These are phyloP conservation scores for Didymella exigua DNA, from an alignment of 2,329 filamentous ascomycete species.

Conservation along the genomic window DNA sequence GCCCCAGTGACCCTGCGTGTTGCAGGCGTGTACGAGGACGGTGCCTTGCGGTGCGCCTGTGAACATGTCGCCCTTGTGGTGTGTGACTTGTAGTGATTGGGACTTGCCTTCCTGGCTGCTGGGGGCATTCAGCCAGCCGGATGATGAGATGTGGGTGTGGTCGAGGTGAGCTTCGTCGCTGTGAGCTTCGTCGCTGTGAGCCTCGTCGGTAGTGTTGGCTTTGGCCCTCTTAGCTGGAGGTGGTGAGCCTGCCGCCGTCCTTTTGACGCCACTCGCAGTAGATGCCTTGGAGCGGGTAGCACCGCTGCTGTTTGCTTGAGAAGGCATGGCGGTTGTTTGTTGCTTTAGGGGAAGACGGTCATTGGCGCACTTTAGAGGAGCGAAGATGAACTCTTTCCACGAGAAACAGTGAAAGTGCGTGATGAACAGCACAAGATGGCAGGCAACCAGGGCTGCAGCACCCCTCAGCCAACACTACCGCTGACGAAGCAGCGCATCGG, in stretches of 20 bases:
- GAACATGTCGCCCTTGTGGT: conserved; percentile 58
- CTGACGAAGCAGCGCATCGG: neutral
- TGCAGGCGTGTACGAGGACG: conserved; percentile 65
- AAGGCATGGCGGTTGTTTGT: neutral
- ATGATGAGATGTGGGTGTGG: conserved; percentile 14
- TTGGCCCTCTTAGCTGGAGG: neutral
- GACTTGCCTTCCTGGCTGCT: neutral
- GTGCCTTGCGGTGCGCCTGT: conserved; percentile 53
- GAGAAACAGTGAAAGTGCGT: neutral
- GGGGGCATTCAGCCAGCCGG: neutral
- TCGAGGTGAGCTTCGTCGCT: conserved; percentile 14
- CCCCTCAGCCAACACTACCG: neutral
- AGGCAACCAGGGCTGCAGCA: neutral
- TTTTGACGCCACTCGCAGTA: neutral
- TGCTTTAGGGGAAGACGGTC: neutral
- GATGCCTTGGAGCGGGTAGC: neutral
- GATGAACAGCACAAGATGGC: neutral
- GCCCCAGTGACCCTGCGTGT: conserved; percentile 63
- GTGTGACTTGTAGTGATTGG: conserved; percentile 17
- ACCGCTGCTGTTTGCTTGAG: neutral
- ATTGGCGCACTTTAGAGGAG: neutral
- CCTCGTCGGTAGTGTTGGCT: neutral
- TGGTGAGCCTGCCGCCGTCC: neutral
- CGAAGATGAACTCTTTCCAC: too few relatives aligned
- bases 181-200: conserved; percentile 20